phyloP scores from a whole-genome alignment of 768 basidiomycete genomes.

The Agaricus sinodeliciosus region DNA sequence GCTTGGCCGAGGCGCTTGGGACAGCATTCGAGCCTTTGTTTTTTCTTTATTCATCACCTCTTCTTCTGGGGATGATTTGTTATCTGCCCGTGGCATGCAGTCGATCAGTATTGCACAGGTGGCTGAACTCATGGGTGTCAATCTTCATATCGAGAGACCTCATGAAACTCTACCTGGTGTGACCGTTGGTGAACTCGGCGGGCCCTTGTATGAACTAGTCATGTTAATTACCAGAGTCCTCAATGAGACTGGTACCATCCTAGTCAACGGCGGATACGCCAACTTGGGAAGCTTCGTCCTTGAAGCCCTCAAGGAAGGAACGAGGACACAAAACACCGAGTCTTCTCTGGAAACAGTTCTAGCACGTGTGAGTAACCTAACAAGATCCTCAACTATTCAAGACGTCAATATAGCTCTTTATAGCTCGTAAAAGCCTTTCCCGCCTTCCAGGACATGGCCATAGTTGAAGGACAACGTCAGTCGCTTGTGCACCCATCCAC shows the following conservation, averaged over 20 bases:
- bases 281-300: constrained; percentile 71
- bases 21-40: constrained; percentile 69
- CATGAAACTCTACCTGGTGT: constrained; percentile 68
- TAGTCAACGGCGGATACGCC: constrained; percentile 54
- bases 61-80: constrained; percentile 46
- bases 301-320: constrained; percentile 56
- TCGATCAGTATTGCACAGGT: constrained; percentile 47
- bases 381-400: neutral
- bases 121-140: constrained; percentile 67
- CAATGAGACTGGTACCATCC: constrained; percentile 65
- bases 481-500: constrained; percentile 9
- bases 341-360: constrained; percentile 42
- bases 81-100: constrained; percentile 65
- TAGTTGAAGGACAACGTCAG: constrained; percentile 60
- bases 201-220: constrained; percentile 69
- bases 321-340: constrained; percentile 18
- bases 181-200: constrained; percentile 69
- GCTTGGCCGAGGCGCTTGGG: constrained; percentile 78
- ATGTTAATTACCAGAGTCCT: constrained; percentile 54
- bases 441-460: constrained; percentile 72
- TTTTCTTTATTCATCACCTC: constrained; percentile 70
- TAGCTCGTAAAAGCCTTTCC: constrained; percentile 76
- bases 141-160: constrained; percentile 60
- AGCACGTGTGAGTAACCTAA: constrained; percentile 44
- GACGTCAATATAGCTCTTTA: constrained; percentile 10